Evolutionary conservation across 805 yeast species (phyloP), one percentile per base, ranked within the genome.

Genomic region (Saturnispora halmiae): DNA sequence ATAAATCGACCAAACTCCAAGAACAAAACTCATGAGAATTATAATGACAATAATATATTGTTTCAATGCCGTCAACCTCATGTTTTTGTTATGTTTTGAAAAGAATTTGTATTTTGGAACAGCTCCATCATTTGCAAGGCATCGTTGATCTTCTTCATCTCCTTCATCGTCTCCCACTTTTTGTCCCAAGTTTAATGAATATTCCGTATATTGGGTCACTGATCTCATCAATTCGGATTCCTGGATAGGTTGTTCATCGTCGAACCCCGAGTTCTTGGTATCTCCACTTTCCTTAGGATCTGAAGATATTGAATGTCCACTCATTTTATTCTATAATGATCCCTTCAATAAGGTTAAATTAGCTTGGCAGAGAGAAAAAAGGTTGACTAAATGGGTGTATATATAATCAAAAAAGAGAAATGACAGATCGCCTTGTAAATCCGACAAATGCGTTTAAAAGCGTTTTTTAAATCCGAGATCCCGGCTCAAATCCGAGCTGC

Each of bases 1-100:
- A 60, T 71, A 62, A 45, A 65, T 55, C 50, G 78, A 57, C 48
- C 67, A 53, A 39, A 64, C 64, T 28, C 55, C 50, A 37, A 73
- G 49, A 25, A 71, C 58, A 38, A 60, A 59, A 6, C 53, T 35
- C 14, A 63, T 61, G 56, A 75, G 56, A 3, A 50, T 18, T 0
- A 58, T 11, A 8, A 58, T 30, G 18, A 54, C 47, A 1, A 34
- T 13, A 0, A 32, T 5, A 34, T 45, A 55, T 28, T 46, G 46
- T 9, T 37, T 47, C 10, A 48, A 27, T 16, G 52, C 43, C 3
- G 13, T 13, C 2, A 25, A 34, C 31, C 59, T 47, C 26, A 43
- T 21, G 2, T 28, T 14, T 6, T 33, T 22, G 34, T 48, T 53
- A 19, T 46, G 46, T 13, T 28, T 27, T 2, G 56, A 40, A 31